Percentiles rank a stretch among this genome's conserved stretches.
phyloP scores from a whole-genome alignment of 78 protist species.

The Dictyostelium brefeldianum region DNA sequence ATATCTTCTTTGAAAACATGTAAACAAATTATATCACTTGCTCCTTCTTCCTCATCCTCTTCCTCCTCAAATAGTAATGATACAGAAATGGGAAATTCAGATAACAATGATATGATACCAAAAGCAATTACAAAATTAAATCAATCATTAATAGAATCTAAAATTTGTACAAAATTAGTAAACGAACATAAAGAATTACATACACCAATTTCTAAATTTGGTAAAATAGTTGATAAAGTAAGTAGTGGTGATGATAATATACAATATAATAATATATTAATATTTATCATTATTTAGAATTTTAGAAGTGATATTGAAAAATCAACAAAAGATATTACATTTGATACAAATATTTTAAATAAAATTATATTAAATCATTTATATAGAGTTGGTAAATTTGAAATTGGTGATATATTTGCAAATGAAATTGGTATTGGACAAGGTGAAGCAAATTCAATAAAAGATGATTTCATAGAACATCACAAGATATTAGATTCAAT shows the following conservation, averaged over 20 bases:
- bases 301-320: constrained; percentile 58
- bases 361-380: constrained; percentile 79
- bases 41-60: not conserved
- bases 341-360: constrained; percentile 46
- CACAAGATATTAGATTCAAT: constrained; percentile 44
- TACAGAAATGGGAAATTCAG: not conserved
- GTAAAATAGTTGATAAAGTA: constrained; percentile 85
- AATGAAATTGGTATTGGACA: not conserved
- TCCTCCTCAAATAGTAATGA: not conserved
- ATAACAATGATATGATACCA: constrained; percentile 16
- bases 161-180: constrained; percentile 28
- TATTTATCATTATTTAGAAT: constrained; percentile 11
- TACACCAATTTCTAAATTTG: constrained; percentile 79
- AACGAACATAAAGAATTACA: constrained; percentile 74
- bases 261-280: not conserved
- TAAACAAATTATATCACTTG: constrained; percentile 31
- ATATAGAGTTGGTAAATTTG: constrained; percentile 82
- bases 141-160: constrained; percentile 34
- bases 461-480: constrained; percentile 33
- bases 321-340: constrained; percentile 62
- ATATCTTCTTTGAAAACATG: constrained; percentile 21
- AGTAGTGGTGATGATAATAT: no score
- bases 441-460: not conserved
- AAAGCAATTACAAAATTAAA: constrained; percentile 34
- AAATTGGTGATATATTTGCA: constrained; percentile 57